A percentile compares a stretch with the other conserved stretches of the same genome.
These are phyloP conservation scores for Cyclotella atomus DNA, from an alignment of 108 stramenopile genomes.

Conservation along the genomic window DNA sequence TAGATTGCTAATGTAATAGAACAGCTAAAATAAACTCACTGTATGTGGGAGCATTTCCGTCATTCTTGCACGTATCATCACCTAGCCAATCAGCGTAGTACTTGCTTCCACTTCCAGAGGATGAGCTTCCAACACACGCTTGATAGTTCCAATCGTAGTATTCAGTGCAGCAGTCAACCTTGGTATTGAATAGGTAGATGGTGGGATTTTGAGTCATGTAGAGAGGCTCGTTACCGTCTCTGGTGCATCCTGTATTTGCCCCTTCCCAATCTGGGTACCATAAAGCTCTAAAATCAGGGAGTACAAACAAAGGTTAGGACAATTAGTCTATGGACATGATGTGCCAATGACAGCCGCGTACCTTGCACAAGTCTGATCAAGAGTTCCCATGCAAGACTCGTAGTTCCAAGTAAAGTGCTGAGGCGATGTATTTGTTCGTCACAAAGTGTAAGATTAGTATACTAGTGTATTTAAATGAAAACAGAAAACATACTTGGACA, in stretches of 20 bases:
- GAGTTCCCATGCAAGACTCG: neutral
- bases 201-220: slow-evolving; percentile 1
- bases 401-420: slow-evolving; percentile 1
- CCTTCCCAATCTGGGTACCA: neutral
- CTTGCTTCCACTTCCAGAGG: neutral
- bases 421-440: too few relatives aligned
- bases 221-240: slow-evolving; percentile 3
- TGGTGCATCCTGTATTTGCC: neutral
- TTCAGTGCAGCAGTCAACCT: neutral
- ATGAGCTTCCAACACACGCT: neutral
- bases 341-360: too few relatives aligned
- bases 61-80: slow-evolving; percentile 1
- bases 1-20: too few relatives aligned
- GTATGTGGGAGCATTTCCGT: neutral
- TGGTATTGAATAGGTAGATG: neutral
- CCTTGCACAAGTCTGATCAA: slow-evolving; percentile 1
- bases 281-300: too few relatives aligned
- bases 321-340: too few relatives aligned
- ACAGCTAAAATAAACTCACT: too few relatives aligned
- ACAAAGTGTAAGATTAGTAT: too few relatives aligned
- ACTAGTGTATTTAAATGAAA: too few relatives aligned
- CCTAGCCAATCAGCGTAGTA: neutral
- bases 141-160: neutral
- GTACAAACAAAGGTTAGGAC: too few relatives aligned
- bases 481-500: too few relatives aligned